Base-by-base conservation (phyloP, 2,329 filamentous ascomycete genomes). In the Trichothecium roseum region DNA sequence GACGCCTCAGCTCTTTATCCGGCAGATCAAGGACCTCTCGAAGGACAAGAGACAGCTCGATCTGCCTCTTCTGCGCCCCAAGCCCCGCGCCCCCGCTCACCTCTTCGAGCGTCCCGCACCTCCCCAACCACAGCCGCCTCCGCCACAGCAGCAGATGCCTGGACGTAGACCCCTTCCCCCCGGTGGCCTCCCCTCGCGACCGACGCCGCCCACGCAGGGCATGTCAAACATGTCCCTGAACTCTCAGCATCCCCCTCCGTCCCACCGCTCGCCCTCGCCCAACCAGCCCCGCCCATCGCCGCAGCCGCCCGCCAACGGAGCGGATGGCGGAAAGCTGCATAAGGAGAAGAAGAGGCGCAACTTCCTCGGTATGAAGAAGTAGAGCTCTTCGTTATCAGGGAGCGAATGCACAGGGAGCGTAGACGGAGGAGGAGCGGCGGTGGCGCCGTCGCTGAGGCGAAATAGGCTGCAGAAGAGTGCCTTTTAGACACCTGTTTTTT, bases 51-150 rank as follows among this genome's bases (percentile, higher is more conserved):
- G 83, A 35, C 72, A 77, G 31, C 69, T 98, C 13, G 79, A 86
- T 47, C 73, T 98, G 5, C 91, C 89, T 1, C 68, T 80, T 38
- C 87, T 95, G 42, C 70, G 79, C 28, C 85, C 86, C 3, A 78
- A 80, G 49, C 81, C 78, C n/a, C 79, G 81, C 41, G 84, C 88
- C 1, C 91, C 91, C 1, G 79, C 79, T 5, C 85, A 94, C 60
- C 62, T 98, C 8, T 91, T 91, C 46, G 86, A 94, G 56, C 74
- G 78, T 4, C 75, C 80, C 1, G 61, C 69, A 3, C 69, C 69
- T 8, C 67, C 67, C 6, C 67, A 67, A 36, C 55, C 63, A 30
- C 42, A 46, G 18, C 35, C 29, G 5, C 46, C 44, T 16, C 34
- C 40, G 4, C 40, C 41, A 2, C 43, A 45, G 18, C 51, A 18